Evolutionary conservation across 129 eudicot species (phyloP), one percentile per base, ranked within the genome.

Genomic region (Helianthus tuberosus): DNA sequence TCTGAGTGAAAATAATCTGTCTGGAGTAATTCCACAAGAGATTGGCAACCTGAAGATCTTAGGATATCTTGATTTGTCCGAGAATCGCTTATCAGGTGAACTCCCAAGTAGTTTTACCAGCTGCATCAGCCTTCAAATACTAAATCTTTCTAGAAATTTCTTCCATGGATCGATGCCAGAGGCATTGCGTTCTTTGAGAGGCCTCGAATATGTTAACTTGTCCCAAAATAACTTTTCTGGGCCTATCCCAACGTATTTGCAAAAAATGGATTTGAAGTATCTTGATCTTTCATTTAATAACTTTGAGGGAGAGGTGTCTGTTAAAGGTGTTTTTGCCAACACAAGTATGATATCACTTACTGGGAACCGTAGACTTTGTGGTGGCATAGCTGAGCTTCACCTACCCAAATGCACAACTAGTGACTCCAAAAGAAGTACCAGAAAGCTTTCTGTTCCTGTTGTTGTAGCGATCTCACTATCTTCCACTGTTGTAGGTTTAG

Each of bases 191-290:
- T 55, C 72, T 46, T 47, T 79, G 23, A 71, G 46, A 52, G 66
- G 61, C 32, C 68, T 78, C 5, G 9, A 3, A 70, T 60, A 38
- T 4, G 29, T 71, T 29, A 49, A 78, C 6, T 12, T 77, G 12
- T 77, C 81, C 3, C 35, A 41, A 10, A 20, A 72, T 63, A 72
- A 72, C 58, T 73, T 79, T 10, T 65, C 78, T 5, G 83, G 83
- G 20, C 12, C 10, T 10, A 65, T 72, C 29, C 83, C 83, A 12
- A 69, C 23, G 9, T 71, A 41, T 43, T n/a, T 78, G 36, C 72
- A 49, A 12, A 11, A 71, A 41, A 43, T 71, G 53, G 14, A 35
- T n/a, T 71, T 71, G 59, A 29, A 67, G 69, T 10, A 1, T 14
- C 66, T 76, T 2, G 32, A 57, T 60, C 54, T 76, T 52, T 76